Evolutionary conservation across 495 filamentous ascomycete species (phyloP), one percentile per base, ranked within the genome.

Genomic region (Podospora fimiseda): DNA sequence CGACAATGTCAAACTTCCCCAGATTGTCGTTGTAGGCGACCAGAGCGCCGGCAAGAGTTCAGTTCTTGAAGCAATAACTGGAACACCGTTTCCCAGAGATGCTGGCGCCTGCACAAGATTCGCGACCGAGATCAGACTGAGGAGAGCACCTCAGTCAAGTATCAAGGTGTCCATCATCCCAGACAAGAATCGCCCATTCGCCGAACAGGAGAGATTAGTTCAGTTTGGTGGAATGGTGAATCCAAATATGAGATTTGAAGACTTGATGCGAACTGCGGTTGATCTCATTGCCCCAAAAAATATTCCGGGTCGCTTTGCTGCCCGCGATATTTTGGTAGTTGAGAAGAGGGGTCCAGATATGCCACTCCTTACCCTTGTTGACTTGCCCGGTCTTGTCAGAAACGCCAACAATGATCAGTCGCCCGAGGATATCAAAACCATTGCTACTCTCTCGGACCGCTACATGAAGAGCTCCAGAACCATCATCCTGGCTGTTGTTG

Each of bases 41-140:
- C 84, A 88, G 56, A 85, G 82, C 0, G 77, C 79, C 9, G 86
- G 87, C 2, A 90, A 89, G 57, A 86, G 82, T 58, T 89, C 85
- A 0, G 83, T 90, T 0, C 76, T 90, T 0, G 84, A 89, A 66
- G 86, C 83, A 0, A 79, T 92, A 43, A 84, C 84, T 0, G 77
- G 81, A 37, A 80, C 88, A 14, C 78, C 80, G 0, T 89, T 90
- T 53, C 83, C 86, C 0, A 60, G 74, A n/a, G 78, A 84, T 39
- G 78, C 79, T 49, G 80, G 76, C 42, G 60, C 83, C 0, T 88
- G 86, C 62, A 89, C 86, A 0, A 73, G 82, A 0, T 87, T 87
- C 52, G 80, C 85, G 2, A 88, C 81, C 0, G 83, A 89, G 57
- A 78, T 52, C 48, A 59, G 66, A 37, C 59, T 68, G 13, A 72